Evolutionary conservation across 2,329 filamentous ascomycete species (phyloP).

Genomic region (Alternaria arborescens): DNA sequence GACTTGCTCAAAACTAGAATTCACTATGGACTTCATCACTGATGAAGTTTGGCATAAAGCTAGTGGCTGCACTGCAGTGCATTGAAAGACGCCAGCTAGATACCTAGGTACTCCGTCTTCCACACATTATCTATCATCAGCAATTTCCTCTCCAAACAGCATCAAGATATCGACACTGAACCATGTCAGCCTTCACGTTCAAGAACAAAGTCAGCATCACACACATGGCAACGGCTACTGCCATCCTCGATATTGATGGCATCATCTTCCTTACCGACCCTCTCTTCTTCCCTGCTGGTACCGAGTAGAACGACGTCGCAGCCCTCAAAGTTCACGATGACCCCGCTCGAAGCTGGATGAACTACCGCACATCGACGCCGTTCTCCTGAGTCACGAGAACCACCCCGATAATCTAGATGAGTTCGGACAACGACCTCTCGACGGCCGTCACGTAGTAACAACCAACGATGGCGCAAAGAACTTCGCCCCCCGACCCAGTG

Average conservation of each 20-base stretch:
- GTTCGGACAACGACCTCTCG: slow-evolving; percentile 56
- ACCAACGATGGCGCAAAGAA: slow-evolving; percentile 58
- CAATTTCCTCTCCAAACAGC: neutral
- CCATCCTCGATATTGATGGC: slow-evolving; percentile 51
- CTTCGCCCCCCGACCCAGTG: slow-evolving; percentile 54
- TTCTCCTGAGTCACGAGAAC: slow-evolving; percentile 62
- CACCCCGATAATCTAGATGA: slow-evolving; percentile 61
- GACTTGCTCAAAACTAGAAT: too few species aligned
- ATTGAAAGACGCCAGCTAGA: neutral
- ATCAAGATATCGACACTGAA: accelerated
- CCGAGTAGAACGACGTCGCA: neutral
- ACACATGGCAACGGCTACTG: slow-evolving; percentile 60
- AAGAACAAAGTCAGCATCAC: slow-evolving; percentile 50
- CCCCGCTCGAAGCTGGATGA: slow-evolving; percentile 48
- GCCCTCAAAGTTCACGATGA: slow-evolving; percentile 2
- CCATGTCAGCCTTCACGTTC: slow-evolving; percentile 9
- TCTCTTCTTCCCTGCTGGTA: slow-evolving; percentile 34
- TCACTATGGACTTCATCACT: neutral
- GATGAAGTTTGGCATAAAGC: neutral
- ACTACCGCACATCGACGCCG: slow-evolving; percentile 58
- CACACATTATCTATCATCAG: neutral
- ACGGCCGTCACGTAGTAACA: slow-evolving; percentile 58
- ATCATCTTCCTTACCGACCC: slow-evolving; percentile 38
- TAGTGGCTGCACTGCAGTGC: neutral
- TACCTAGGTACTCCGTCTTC: neutral